Evolutionary conservation across 371 early-diverging fungal genomes (phyloP).

Genomic region (Conidiobolus incongruus): DNA sequence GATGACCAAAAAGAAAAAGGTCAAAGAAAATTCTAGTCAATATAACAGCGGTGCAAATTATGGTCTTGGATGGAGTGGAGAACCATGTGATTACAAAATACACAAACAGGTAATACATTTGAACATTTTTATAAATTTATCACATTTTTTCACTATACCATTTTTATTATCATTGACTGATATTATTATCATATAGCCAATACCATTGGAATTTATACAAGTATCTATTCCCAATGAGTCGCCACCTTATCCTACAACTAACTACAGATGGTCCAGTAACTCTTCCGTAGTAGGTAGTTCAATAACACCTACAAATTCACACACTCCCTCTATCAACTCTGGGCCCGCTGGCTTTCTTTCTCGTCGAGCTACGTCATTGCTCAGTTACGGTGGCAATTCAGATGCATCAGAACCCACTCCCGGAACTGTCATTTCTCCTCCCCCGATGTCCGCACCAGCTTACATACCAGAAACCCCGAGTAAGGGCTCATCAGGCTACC

Average conservation of each 20-base stretch:
- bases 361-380: constrained; percentile 13
- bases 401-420: not conserved
- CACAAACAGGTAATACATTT: constrained; percentile 15
- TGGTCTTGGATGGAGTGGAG: constrained; percentile 1
- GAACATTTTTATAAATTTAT: not conserved
- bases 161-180: not conserved
- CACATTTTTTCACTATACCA: not conserved
- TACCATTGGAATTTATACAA: constrained; percentile 47
- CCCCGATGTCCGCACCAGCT: constrained; percentile 7
- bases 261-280: too few relatives aligned
- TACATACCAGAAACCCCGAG: constrained; percentile 8
- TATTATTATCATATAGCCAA: constrained; percentile 19
- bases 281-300: too few relatives aligned
- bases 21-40: constrained; percentile 10
- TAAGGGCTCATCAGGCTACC: constrained; percentile 17
- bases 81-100: constrained; percentile 38
- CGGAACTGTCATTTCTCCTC: not conserved
- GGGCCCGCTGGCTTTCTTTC: constrained; percentile 3
- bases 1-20: constrained; percentile 39
- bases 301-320: too few relatives aligned
- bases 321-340: too few relatives aligned
- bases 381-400: constrained; percentile 6
- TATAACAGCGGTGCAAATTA: too few relatives aligned
- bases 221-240: constrained; percentile 32
- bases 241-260: not conserved